Percentiles rank a stretch among this genome's conserved stretches.
Conservation (phyloP, 257 asterid genomes). For the Solanum boliviense region DNA sequence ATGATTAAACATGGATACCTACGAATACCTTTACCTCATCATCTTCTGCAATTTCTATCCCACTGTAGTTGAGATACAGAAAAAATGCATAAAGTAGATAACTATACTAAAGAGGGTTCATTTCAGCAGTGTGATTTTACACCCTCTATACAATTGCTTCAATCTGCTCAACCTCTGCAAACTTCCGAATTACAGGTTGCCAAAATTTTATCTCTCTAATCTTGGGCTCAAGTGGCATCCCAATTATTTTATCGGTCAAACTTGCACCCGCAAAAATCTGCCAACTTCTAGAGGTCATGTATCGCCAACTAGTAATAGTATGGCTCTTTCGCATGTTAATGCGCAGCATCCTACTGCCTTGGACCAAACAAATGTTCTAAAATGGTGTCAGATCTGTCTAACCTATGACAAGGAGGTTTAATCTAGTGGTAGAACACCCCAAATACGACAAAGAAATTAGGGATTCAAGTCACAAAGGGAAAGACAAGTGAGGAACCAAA, state of each 20-base stretch:
- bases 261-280: not conserved
- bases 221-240: not conserved
- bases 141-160: not conserved
- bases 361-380: not conserved
- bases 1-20: not conserved
- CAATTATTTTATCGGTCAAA: not conserved
- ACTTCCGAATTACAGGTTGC: not conserved
- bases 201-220: not conserved
- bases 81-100: not conserved
- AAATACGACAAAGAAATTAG: not conserved
- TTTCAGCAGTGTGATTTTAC: not conserved
- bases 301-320: not conserved
- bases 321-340: not conserved
- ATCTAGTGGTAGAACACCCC: not conserved
- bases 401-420: not conserved
- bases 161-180: not conserved
- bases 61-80: not conserved
- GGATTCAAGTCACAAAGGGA: not conserved
- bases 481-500: not conserved
- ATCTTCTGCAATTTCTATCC: not conserved
- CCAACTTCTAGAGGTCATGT: not conserved
- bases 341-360: not conserved
- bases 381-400: not conserved
- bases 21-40: not conserved
- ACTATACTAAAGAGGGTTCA: not conserved